phyloP scores from a whole-genome alignment of 306 rosid species.

The Rosa rugosa region DNA sequence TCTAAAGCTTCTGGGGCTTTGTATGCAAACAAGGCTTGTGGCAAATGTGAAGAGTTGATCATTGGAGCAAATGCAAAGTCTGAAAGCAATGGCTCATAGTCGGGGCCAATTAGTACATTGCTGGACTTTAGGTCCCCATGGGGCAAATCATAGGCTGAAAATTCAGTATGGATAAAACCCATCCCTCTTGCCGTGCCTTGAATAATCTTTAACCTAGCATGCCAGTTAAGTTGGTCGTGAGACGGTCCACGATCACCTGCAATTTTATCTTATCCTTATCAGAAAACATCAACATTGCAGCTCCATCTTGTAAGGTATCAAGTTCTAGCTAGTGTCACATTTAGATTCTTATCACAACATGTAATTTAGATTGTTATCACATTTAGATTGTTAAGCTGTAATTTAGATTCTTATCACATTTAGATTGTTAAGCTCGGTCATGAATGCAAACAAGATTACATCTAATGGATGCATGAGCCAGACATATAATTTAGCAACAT shows the following conservation, averaged over 20 bases:
- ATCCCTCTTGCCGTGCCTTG: conserved; percentile 70
- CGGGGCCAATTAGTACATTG: conserved; percentile 64
- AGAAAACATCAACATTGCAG: not conserved
- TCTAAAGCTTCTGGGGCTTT: conserved; percentile 65
- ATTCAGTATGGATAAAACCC: conserved; percentile 47
- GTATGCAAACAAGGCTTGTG: conserved; percentile 56
- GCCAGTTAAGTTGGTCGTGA: conserved; percentile 62
- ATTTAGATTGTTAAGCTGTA: not conserved
- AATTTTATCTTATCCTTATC: not conserved
- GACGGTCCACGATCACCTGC: conserved; percentile 68
- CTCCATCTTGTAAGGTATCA: not conserved
- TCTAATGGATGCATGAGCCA: not conserved
- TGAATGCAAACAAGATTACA: not conserved
- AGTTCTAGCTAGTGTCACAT: not conserved
- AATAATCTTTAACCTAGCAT: conserved; percentile 54
- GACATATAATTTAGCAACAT: not conserved
- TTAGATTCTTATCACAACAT: not conserved
- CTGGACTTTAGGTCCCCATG: conserved; percentile 89
- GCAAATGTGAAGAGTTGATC: conserved; percentile 33
- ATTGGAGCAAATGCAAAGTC: conserved; percentile 59
- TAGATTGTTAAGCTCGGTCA: not conserved
- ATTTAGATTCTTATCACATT: not conserved
- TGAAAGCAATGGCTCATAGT: conserved; percentile 52
- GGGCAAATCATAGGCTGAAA: conserved; percentile 46
- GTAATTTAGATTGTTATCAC: too few species aligned